Percentiles rank a stretch among this genome's conserved stretches.
phyloP scores from a whole-genome alignment of 2,329 filamentous ascomycete species.

The Fusarium illudens region DNA sequence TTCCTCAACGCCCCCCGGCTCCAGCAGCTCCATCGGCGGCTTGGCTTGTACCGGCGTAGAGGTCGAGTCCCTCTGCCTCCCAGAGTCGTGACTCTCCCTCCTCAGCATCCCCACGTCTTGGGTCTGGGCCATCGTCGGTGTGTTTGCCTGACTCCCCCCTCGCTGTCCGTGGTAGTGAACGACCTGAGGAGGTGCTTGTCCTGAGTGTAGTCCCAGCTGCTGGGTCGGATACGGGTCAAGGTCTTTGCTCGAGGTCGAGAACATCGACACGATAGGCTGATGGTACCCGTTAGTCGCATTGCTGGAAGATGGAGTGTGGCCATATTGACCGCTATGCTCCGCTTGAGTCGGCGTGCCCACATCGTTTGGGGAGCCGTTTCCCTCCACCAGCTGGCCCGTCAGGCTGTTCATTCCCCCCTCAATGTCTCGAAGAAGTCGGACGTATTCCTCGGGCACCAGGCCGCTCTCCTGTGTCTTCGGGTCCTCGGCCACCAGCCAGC shows the following conservation, averaged over 20 bases:
- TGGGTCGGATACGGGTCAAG: slow-evolving; percentile 74
- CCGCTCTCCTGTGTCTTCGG: slow-evolving; percentile 94
- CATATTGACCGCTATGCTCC: slow-evolving; percentile 59
- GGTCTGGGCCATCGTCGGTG: slow-evolving; percentile 64
- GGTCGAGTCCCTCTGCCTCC: slow-evolving; percentile 51
- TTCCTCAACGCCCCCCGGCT: slow-evolving; percentile 19
- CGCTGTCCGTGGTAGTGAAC: slow-evolving; percentile 73
- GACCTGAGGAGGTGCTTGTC: slow-evolving; percentile 71
- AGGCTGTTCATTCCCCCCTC: slow-evolving; percentile 86
- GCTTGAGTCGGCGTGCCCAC: slow-evolving; percentile 69
- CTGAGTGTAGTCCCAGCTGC: slow-evolving; percentile 67
- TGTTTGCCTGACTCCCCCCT: slow-evolving; percentile 73
- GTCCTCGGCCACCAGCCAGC: slow-evolving; percentile 97
- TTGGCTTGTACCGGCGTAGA: slow-evolving; percentile 50
- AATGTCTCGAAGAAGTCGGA: slow-evolving; percentile 89
- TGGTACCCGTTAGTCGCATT: slow-evolving; percentile 69
- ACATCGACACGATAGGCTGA: slow-evolving; percentile 73
- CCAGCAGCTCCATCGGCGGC: slow-evolving; percentile 30
- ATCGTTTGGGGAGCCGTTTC: slow-evolving; percentile 62
- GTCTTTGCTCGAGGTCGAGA: slow-evolving; percentile 75
- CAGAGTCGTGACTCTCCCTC: slow-evolving; percentile 59
- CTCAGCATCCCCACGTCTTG: slow-evolving; percentile 58
- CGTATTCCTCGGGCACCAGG: slow-evolving; percentile 95
- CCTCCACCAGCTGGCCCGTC: slow-evolving; percentile 66
- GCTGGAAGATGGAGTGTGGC: slow-evolving; percentile 58